These are phyloP conservation scores for Cucurbita moschata DNA, from an alignment of 306 rosid genomes.

Conservation along the genomic window DNA sequence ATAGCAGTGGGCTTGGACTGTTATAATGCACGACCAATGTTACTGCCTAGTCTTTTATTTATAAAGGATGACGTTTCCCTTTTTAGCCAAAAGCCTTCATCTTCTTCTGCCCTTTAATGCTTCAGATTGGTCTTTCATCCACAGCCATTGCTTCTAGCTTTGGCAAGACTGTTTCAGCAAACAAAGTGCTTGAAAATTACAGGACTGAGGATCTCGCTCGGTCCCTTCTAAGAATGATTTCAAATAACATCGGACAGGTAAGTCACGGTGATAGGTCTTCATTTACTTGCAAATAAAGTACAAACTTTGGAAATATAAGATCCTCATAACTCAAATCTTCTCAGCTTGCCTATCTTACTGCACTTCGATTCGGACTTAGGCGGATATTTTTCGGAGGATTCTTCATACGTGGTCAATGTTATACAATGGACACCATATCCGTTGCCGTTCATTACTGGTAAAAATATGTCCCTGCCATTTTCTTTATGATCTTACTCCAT, in stretches of 20 bases:
- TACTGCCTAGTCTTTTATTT: neutral
- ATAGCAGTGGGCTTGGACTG: too few species aligned
- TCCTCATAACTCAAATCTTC: neutral
- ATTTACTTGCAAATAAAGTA: neutral
- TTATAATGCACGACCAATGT: neutral
- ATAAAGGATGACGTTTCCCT: neutral
- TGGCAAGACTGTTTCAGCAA: constrained; percentile 77
- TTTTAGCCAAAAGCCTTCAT: neutral
- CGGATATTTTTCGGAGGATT: constrained; percentile 91
- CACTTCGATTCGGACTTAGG: constrained; percentile 85
- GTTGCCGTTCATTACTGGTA: constrained; percentile 95
- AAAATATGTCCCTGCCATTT: neutral
- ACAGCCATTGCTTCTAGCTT: constrained; percentile 95
- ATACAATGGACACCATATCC: constrained; percentile 87
- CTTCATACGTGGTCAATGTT: constrained; percentile 72
- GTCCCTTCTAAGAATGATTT: constrained; percentile 85
- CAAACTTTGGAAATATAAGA: neutral
- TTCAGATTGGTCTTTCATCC: constrained; percentile 74
- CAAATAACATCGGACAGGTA: constrained; percentile 95
- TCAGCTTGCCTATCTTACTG: constrained; percentile 86
- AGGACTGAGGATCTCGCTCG: constrained; percentile 80
- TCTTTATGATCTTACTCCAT: neutral
- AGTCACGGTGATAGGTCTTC: constrained; percentile 6
- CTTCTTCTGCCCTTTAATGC: neutral
- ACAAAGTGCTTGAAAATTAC: constrained; percentile 61